Base-by-base conservation (phyloP, 768 basidiomycete genomes). In the Rhodotorula babjevae region DNA sequence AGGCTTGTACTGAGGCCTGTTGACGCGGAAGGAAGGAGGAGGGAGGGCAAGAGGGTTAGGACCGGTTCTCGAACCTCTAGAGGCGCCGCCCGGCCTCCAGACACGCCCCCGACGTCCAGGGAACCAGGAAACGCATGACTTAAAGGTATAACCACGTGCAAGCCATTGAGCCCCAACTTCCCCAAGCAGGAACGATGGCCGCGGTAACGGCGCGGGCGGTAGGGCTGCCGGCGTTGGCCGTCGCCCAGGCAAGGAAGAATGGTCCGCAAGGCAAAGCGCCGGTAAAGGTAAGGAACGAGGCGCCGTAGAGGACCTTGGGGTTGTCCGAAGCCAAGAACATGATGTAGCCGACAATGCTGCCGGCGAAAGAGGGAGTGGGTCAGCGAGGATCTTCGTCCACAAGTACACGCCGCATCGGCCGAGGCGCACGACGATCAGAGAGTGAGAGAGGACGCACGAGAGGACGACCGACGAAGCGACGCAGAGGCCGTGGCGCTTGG, bases 401-500 rank as follows among this genome's bases (percentile, higher is more conserved):
- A n/a, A n/a, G n/a, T n/a, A n/a, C n/a, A n/a, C n/a, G n/a, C n/a
- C n/a, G n/a, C n/a, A n/a, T n/a, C n/a, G n/a, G n/a, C n/a, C n/a
- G n/a, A n/a, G n/a, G n/a, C n/a, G n/a, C n/a, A n/a, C n/a, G n/a
- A n/a, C n/a, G n/a, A n/a, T n/a, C n/a, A n/a, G n/a, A n/a, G n/a
- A n/a, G n/a, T n/a, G n/a, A n/a, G n/a, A 56, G 36, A 21, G 21
- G 36, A 21, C 55, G 27, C 29, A 65, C 61, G 69, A 67, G 49
- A 79, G 46, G 9, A 63, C 25, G 40, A 67, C 61, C 57, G 64
- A 65, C n/a, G 58, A 33, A 9, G 78, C 75, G 69, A 79, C 69
- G 60, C 61, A 74, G 49, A 82, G 72, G 11, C 86, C 66, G 47
- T 90, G 85, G 61, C 81, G 86, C 77, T 90, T 89, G 29, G 88